Percentiles rank a stretch among this genome's conserved stretches.
Evolutionary conservation across 2,329 filamentous ascomycete genomes (phyloP).

Genomic region (Paecilomyces niveus): DNA sequence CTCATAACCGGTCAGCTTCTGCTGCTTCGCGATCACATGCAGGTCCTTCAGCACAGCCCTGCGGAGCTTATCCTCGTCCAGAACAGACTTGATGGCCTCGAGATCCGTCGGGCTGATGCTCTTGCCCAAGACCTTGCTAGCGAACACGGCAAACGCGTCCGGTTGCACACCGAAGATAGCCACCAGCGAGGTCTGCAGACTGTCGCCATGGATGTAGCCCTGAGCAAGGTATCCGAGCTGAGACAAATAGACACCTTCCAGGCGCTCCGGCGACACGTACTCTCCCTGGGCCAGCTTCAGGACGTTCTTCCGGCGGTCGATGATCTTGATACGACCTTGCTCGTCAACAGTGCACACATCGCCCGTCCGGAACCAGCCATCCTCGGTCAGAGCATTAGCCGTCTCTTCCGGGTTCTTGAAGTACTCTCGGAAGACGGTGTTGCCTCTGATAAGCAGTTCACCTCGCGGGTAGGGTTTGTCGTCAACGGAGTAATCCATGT

Average conservation of each 20-base stretch:
- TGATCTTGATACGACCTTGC: constrained; percentile 79
- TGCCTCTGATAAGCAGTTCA: constrained; percentile 76
- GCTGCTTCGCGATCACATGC: constrained; percentile 67
- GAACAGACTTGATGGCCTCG: constrained; percentile 59
- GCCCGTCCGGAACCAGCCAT: constrained; percentile 96
- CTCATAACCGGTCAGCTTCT: constrained; percentile 91
- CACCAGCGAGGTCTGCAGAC: constrained; percentile 72
- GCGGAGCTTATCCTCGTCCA: constrained; percentile 62
- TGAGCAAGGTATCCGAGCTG: constrained; percentile 70
- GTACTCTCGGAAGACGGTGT: constrained; percentile 77
- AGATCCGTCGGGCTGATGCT: constrained; percentile 58
- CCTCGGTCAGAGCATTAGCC: constrained; percentile 67
- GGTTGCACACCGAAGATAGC: constrained; percentile 85
- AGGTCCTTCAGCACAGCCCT: constrained; percentile 71
- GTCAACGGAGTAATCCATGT: constrained; percentile 84
- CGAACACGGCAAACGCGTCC: constrained; percentile 72
- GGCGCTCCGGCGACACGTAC: constrained; percentile 93
- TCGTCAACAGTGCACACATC: constrained; percentile 84
- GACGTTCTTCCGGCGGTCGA: constrained; percentile 98
- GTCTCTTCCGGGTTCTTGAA: constrained; percentile 89
- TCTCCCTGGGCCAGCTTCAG: constrained; percentile 96
- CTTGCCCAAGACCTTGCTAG: constrained; percentile 66
- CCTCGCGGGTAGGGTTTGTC: constrained; percentile 88
- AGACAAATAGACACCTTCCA: constrained; percentile 89
- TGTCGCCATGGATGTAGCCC: constrained; percentile 87